phyloP scores from a whole-genome alignment of 306 rosid species.

The Malus asiatica region DNA sequence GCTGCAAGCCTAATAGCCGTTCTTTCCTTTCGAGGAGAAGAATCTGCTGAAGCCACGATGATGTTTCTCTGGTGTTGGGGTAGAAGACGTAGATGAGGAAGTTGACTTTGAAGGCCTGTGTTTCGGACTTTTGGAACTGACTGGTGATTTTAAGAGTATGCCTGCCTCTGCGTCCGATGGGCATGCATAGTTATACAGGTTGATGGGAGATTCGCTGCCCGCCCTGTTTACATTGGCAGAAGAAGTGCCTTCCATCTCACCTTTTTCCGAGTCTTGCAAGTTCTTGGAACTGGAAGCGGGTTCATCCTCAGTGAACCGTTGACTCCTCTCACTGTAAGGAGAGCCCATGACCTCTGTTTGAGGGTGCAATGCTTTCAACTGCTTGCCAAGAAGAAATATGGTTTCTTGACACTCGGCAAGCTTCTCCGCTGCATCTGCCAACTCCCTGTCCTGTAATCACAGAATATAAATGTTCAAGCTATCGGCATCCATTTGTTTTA shows the following conservation, averaged over 20 bases:
- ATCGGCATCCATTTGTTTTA: not conserved
- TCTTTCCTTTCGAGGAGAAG: conserved; percentile 83
- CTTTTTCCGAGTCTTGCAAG: conserved; percentile 40
- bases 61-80: conserved; percentile 86
- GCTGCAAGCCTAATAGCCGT: conserved; percentile 47
- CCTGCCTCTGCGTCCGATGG: conserved; percentile 57
- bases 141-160: conserved; percentile 51
- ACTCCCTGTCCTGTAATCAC: conserved; percentile 64
- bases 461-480: not conserved
- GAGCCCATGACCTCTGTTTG: conserved; percentile 53
- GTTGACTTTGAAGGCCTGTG: conserved; percentile 71
- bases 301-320: conserved; percentile 40
- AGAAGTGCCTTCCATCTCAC: conserved; percentile 40
- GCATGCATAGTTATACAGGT: conserved; percentile 37
- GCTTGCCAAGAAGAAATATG: conserved; percentile 88
- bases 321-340: conserved; percentile 40
- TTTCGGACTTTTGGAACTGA: conserved; percentile 33
- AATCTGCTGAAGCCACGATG: conserved; percentile 82
- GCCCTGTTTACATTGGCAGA: conserved; percentile 30
- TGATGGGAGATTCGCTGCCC: conserved; percentile 58
- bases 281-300: conserved; percentile 41
- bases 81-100: conserved; percentile 63
- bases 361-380: conserved; percentile 74
- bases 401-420: conserved; percentile 99
- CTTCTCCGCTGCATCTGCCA: conserved; percentile 86